Conservation (phyloP, 148 eudicot genomes). For the Talinum fruticosum region DNA sequence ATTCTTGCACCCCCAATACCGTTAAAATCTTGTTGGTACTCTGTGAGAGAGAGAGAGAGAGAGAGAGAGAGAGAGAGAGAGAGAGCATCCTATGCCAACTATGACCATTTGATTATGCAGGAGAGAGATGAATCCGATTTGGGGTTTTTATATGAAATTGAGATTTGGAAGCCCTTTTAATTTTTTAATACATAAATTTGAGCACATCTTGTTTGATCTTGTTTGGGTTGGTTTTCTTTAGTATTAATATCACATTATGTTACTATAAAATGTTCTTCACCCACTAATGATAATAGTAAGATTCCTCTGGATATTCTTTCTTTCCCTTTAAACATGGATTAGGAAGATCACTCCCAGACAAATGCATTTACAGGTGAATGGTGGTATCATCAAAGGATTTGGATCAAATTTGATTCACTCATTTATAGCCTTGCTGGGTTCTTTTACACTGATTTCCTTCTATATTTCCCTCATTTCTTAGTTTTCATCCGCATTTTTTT, state of each 20-base stretch:
- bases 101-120: not conserved
- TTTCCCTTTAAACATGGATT: not conserved
- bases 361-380: not conserved
- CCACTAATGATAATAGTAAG: not conserved
- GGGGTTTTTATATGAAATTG: not conserved
- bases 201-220: not conserved
- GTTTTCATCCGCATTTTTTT: too few species aligned
- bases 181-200: not conserved
- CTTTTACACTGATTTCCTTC: too few species aligned
- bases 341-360: not conserved
- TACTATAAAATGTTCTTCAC: not conserved
- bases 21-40: constrained; percentile 11
- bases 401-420: not conserved
- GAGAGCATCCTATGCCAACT: constrained; percentile 11
- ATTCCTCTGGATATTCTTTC: constrained; percentile 5
- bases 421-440: not conserved
- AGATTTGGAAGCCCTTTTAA: not conserved
- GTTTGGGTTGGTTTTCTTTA: not conserved
- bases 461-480: too few species aligned
- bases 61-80: not conserved
- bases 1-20: constrained; percentile 15
- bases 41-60: not conserved
- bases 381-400: not conserved
- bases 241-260: too few species aligned
- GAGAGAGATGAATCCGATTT: not conserved